Conservation (phyloP, 306 rosid genomes). For the Rosa persica region DNA sequence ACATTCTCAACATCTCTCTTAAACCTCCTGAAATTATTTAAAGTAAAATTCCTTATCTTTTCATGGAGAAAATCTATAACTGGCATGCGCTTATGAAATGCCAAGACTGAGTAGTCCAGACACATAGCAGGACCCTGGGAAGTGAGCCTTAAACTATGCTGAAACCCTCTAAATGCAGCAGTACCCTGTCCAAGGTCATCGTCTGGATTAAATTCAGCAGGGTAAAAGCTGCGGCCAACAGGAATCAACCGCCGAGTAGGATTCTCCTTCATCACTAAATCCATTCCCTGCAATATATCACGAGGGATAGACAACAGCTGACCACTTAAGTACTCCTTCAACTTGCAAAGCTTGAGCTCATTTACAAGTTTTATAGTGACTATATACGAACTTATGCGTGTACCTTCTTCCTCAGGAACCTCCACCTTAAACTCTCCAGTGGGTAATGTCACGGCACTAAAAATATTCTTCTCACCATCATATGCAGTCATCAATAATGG, state of each 20-base stretch:
- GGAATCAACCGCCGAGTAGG: slow-evolving; percentile 52
- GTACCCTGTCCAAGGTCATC: slow-evolving; percentile 54
- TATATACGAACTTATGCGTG: slow-evolving; percentile 32
- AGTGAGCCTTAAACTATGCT: slow-evolving; percentile 57
- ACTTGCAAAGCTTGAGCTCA: slow-evolving; percentile 42
- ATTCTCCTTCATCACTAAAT: slow-evolving; percentile 71
- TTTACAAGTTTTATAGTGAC: slow-evolving; percentile 49
- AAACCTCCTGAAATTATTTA: slow-evolving; percentile 34
- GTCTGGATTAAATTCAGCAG: slow-evolving; percentile 30
- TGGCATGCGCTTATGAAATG: slow-evolving; percentile 52
- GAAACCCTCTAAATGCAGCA: slow-evolving; percentile 53
- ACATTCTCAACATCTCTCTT: slow-evolving; percentile 35
- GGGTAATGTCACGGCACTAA: slow-evolving; percentile 57
- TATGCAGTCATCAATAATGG: slow-evolving; percentile 60
- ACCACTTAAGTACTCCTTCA: slow-evolving; percentile 56
- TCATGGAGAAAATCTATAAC: slow-evolving; percentile 54
- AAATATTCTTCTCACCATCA: slow-evolving; percentile 70
- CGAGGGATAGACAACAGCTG: slow-evolving; percentile 46
- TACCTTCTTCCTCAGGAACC: slow-evolving; percentile 54
- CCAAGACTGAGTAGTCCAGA: slow-evolving; percentile 72
- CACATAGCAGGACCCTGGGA: slow-evolving; percentile 64
- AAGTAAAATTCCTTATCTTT: slow-evolving; percentile 34
- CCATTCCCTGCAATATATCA: slow-evolving; percentile 76
- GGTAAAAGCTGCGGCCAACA: slow-evolving; percentile 56
- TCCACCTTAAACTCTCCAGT: slow-evolving; percentile 52